Percentiles rank a stretch among this genome's conserved stretches.
phyloP scores from a whole-genome alignment of 768 basidiomycete genomes.

The Tylopilus rubrobrunneus region DNA sequence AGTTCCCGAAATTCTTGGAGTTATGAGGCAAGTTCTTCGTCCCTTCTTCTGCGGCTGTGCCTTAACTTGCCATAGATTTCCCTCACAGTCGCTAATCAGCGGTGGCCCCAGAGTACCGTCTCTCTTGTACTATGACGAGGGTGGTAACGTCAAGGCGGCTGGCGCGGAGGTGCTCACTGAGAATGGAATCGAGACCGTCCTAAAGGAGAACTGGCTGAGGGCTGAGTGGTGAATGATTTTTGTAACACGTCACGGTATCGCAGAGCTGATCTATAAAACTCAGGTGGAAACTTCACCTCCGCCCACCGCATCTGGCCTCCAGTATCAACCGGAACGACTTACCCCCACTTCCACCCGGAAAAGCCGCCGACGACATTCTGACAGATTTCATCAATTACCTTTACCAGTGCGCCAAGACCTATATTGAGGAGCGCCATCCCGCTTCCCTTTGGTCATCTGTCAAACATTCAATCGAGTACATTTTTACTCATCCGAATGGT shows the following conservation, averaged over 20 bases:
- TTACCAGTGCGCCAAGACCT: no score
- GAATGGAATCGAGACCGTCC: neutral
- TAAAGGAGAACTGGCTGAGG: neutral
- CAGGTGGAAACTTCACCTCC: slow-evolving; percentile 1
- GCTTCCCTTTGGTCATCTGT: neutral
- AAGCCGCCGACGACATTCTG: neutral
- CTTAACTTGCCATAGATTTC: no score
- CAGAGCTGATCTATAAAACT: neutral
- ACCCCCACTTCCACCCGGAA: neutral
- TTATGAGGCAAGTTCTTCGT: slow-evolving; percentile 2
- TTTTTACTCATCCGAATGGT: slow-evolving; percentile 23
- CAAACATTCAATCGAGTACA: slow-evolving; percentile 12
- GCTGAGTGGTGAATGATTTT: neutral
- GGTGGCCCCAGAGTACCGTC: neutral
- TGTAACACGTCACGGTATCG: no score
- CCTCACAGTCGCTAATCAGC: slow-evolving; percentile 27
- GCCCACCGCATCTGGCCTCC: neutral
- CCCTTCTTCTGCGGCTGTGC: neutral
- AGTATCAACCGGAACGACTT: neutral
- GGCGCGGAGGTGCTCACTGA: neutral
- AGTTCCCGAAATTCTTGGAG: slow-evolving; percentile 10
- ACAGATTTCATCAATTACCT: neutral
- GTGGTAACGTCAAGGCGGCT: no score
- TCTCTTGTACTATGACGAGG: neutral
- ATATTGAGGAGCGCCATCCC: no score